These are phyloP conservation scores for Candida easanensis DNA, from an alignment of 805 yeast genomes.

Conservation along the genomic window DNA sequence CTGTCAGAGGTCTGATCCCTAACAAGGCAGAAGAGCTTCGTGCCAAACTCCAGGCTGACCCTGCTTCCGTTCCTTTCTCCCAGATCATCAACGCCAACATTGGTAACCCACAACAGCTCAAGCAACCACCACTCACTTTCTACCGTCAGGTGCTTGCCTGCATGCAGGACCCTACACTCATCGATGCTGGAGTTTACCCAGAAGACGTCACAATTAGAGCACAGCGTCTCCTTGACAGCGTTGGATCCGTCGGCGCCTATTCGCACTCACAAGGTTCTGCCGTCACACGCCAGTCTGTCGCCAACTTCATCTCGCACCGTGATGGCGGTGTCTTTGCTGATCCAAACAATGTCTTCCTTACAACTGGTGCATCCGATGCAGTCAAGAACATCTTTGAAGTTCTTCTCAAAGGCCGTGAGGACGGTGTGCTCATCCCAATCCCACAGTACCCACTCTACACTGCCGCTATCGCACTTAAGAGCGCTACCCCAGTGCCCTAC, in stretches of 20 bases:
- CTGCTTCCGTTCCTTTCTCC: constrained; percentile 69
- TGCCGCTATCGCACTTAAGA: constrained; percentile 85
- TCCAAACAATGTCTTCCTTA: constrained; percentile 75
- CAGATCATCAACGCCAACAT: constrained; percentile 86
- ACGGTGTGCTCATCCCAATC: constrained; percentile 86
- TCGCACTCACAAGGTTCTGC: constrained; percentile 89
- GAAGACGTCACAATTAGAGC: constrained; percentile 78
- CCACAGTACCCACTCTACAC: constrained; percentile 98
- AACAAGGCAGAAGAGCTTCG: constrained; percentile 84
- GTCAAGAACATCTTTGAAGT: constrained; percentile 77
- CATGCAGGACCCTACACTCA: constrained; percentile 77
- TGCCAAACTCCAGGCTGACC: constrained; percentile 48
- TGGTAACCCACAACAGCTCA: constrained; percentile 97
- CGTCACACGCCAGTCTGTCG: constrained; percentile 71
- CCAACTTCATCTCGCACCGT: constrained; percentile 72
- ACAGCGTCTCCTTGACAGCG: constrained; percentile 47
- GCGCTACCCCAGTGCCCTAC: constrained; percentile 83
- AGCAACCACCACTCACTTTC: constrained; percentile 93
- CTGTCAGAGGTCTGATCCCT: constrained; percentile 95
- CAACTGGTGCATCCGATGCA: constrained; percentile 94
- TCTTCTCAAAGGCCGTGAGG: constrained; percentile 57
- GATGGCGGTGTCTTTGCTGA: constrained; percentile 72
- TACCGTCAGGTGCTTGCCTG: constrained; percentile 87
- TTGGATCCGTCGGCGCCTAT: constrained; percentile 92
- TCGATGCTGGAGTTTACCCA: constrained; percentile 44